These are phyloP conservation scores for Ustilago vetiveriae DNA, from an alignment of 1,284 basidiomycete species.

Conservation along the genomic window DNA sequence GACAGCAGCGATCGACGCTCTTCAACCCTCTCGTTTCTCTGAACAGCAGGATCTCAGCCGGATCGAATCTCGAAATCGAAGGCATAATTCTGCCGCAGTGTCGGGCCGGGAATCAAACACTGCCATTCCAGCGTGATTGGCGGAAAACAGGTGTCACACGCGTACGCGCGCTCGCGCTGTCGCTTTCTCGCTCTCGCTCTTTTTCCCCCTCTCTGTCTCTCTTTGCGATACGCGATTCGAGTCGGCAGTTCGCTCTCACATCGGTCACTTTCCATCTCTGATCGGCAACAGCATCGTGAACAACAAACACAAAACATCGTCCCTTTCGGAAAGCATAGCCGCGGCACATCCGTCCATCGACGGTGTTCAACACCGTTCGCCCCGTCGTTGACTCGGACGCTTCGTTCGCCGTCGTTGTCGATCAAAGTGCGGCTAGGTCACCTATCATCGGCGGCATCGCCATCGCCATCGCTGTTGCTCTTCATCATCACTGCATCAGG, in stretches of 20 bases:
- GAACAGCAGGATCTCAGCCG: too few species aligned
- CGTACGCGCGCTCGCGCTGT: slow-evolving; percentile 6
- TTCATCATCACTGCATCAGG: not conserved
- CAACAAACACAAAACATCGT: too few species aligned
- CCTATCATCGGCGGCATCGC: not conserved
- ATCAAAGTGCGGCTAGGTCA: too few species aligned
- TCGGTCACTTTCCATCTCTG: not conserved
- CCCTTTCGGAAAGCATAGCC: not conserved
- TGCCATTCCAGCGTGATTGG: not conserved
- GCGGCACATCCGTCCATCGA: too few species aligned
- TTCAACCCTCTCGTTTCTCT: not conserved
- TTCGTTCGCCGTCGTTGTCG: slow-evolving; percentile 9
- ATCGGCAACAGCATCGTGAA: slow-evolving; percentile 1
- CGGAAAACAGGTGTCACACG: slow-evolving; percentile 1
- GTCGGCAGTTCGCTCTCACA: slow-evolving; percentile 9
- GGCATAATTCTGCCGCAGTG: too few species aligned
- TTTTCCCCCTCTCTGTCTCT: too few species aligned
- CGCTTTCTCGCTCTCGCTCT: too few species aligned
- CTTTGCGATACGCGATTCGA: too few species aligned
- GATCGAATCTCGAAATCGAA: too few species aligned
- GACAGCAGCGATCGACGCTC: not conserved
- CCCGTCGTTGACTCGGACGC: too few species aligned
- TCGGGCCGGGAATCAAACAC: slow-evolving; percentile 23
- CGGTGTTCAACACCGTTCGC: too few species aligned
- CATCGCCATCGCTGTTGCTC: slow-evolving; percentile 2